Evolutionary conservation across 2,329 filamentous ascomycete genomes (phyloP), one percentile per base, ranked within the genome.

Genomic region (Beauveria rudraprayagi): DNA sequence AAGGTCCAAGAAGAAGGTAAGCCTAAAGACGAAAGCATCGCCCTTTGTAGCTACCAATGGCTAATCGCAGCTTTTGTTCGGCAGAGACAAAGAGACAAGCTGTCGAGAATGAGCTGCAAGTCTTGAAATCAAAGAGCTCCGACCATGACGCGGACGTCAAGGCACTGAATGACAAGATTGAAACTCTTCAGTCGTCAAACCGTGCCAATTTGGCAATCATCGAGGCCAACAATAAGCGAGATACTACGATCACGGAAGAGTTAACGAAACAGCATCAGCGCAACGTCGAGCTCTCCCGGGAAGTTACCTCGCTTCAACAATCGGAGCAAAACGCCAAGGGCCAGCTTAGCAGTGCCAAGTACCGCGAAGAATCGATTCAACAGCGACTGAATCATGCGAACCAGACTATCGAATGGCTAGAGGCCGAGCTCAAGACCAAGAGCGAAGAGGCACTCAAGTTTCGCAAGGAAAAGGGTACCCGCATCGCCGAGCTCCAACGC

Each of bases 361-460:
- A 96, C 78, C 88, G 90, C 65, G 92, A 97, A 72, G 91, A 97
- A 70, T 89, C 87, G 34, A 78, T 97, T 14, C 87, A 94, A 73
- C 92, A 97, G 72, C 92, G 97, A 72, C 82, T 97, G 41, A 91
- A 96, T 47, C 80, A 95, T 61, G 85, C 93, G 19, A 92, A 91
- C 71, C 89, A 89, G 69, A 96, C 92, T 76, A 90, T 91, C 65
- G 93, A 97, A 68, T 99, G 92, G 90, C 88, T 94, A 61, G 91
- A 97, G 70, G 86, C 82, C 47, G 94, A 99, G 73, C 82, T 97
- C 24, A 93, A 96, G 77, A 92, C 90, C 0, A 96, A 96, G 76
- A 88, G 84, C 64, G 84, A 87, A 9, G 94, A 99, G 71, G 86
- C 91, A 53, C 83, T 93, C 66, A 96, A 92, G 70, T 93, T 90